Evolutionary conservation across 2,329 filamentous ascomycete species (phyloP).

Genomic region (Ascosphaera pollenicola): DNA sequence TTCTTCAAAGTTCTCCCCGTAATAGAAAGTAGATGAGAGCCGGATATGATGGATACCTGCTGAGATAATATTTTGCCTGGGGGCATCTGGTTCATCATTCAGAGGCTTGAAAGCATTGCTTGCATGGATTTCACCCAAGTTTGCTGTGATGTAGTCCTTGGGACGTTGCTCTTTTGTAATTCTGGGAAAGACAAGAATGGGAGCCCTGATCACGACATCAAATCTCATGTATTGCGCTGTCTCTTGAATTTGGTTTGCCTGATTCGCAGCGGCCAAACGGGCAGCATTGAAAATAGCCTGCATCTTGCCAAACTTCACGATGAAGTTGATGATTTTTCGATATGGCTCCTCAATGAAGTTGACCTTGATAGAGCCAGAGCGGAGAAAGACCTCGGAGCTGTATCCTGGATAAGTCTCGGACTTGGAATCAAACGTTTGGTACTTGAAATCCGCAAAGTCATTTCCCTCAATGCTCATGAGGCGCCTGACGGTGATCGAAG

Average conservation of each 20-base stretch:
- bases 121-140: constrained; percentile 91
- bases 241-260: constrained; percentile 83
- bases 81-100: constrained; percentile 50
- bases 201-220: constrained; percentile 79
- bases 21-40: constrained; percentile 76
- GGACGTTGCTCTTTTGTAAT: constrained; percentile 46
- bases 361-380: constrained; percentile 85
- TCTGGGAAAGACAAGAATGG: constrained; percentile 85
- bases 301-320: constrained; percentile 99
- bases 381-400: constrained; percentile 72
- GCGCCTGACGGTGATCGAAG: constrained; percentile 61
- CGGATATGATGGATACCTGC: constrained; percentile 83
- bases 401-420: constrained; percentile 74
- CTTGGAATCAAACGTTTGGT: constrained; percentile 74
- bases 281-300: constrained; percentile 97
- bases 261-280: constrained; percentile 76
- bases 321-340: constrained; percentile 91
- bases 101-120: constrained; percentile 80
- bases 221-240: constrained; percentile 81
- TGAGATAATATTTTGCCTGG: constrained; percentile 70
- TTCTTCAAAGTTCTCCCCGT: constrained; percentile 52
- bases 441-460: constrained; percentile 88
- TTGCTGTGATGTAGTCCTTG: constrained; percentile 71
- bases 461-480: constrained; percentile 90
- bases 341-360: constrained; percentile 97